Conservation (phyloP, 1,139 yeast species). For the Yamadazyma jaroonii region DNA sequence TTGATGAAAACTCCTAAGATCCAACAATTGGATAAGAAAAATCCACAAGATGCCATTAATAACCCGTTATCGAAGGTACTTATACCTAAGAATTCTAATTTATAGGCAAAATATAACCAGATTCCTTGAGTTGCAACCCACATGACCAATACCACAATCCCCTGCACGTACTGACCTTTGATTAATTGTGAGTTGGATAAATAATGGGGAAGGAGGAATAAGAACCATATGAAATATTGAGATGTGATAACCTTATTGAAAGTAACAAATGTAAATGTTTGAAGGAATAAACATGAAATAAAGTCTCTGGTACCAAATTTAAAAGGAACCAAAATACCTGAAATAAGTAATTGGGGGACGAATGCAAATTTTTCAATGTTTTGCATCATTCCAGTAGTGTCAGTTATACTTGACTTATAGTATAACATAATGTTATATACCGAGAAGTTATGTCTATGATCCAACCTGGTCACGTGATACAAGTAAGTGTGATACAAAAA, state of each 20-base stretch:
- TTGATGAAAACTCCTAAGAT: conserved; percentile 57
- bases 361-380: conserved; percentile 59
- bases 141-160: conserved; percentile 36
- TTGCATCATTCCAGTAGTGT: conserved; percentile 7
- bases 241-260: conserved; percentile 95
- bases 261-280: conserved; percentile 86
- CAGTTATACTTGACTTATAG: conserved; percentile 48
- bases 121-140: conserved; percentile 75
- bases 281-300: conserved; percentile 72
- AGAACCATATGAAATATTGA: conserved; percentile 90
- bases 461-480: conserved; percentile 79
- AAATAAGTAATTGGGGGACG: conserved; percentile 71
- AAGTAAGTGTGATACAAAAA: conserved; percentile 77
- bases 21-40: conserved; percentile 69
- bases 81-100: conserved; percentile 75
- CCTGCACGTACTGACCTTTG: conserved; percentile 22
- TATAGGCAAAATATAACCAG: conserved; percentile 81
- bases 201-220: conserved; percentile 77
- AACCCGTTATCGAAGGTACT: conserved; percentile 64
- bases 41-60: conserved; percentile 56
- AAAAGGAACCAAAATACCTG: conserved; percentile 61
- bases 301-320: conserved; percentile 51
- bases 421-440: conserved; percentile 79
- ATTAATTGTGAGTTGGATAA: conserved; percentile 44
- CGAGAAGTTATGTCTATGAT: conserved; percentile 94